Evolutionary conservation across 805 yeast genomes (phyloP).

Genomic region (Lipomyces orientalis): DNA sequence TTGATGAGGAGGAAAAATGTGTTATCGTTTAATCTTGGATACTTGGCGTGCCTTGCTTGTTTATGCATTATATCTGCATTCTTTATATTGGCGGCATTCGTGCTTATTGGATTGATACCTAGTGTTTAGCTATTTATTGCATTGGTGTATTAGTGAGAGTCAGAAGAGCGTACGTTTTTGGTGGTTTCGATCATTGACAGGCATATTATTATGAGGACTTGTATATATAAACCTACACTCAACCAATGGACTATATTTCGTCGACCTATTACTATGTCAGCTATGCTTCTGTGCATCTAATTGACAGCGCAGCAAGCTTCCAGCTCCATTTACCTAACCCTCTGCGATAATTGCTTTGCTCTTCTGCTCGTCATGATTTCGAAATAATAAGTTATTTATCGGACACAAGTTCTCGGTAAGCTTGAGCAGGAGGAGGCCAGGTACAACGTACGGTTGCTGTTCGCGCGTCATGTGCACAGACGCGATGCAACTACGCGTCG

Average conservation of each 20-base stretch:
- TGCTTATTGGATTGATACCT: neutral
- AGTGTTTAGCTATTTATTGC: neutral
- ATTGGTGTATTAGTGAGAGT: neutral
- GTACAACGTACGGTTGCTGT: too few species aligned
- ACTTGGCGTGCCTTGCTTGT: neutral
- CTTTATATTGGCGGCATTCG: neutral
- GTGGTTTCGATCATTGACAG: neutral
- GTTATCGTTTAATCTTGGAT: slow-evolving; percentile 9
- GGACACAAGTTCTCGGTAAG: too few species aligned
- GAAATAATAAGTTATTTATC: too few species aligned
- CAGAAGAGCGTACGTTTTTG: neutral
- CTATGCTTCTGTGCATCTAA: too few species aligned
- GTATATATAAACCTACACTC: neutral
- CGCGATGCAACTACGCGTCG: neutral
- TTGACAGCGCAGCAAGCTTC: too few species aligned
- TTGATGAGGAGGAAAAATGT: slow-evolving; percentile 28
- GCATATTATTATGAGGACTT: neutral
- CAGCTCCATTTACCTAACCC: too few species aligned
- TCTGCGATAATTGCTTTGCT: too few species aligned
- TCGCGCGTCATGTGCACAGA: neutral
- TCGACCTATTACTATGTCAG: too few species aligned
- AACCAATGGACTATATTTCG: neutral
- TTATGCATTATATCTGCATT: neutral
- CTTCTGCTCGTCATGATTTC: too few species aligned
- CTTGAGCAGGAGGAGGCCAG: too few species aligned